These are phyloP conservation scores for Asterella californica DNA, from an alignment of 225 moss, liverwort and hornwort species.

Conservation along the genomic window DNA sequence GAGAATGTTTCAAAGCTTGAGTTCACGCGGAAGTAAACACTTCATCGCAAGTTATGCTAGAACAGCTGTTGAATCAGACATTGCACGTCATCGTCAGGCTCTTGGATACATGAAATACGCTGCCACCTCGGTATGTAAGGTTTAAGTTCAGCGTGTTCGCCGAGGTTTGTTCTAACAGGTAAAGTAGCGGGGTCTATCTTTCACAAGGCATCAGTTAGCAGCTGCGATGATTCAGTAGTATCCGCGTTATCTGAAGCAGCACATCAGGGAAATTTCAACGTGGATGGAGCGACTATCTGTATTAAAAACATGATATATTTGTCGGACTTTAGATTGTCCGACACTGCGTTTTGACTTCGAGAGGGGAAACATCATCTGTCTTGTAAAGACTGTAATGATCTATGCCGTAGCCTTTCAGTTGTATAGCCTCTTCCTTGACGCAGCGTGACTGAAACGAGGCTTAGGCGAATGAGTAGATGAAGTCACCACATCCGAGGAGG, in stretches of 20 bases:
- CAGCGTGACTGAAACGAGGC: neutral
- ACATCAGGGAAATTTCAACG: neutral
- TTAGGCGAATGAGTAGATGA: neutral
- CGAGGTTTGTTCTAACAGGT: neutral
- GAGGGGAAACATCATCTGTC: neutral
- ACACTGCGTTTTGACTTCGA: neutral
- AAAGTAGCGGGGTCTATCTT: neutral
- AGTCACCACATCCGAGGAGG: neutral
- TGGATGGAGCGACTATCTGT: neutral
- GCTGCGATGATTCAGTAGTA: neutral
- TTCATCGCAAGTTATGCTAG: neutral
- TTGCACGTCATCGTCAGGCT: neutral
- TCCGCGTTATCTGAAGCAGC: neutral
- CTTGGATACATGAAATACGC: neutral
- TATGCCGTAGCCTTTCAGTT: too few relatives aligned
- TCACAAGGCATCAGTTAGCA: neutral
- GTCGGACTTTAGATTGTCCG: neutral
- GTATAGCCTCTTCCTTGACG: neutral
- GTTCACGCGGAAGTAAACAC: too few relatives aligned
- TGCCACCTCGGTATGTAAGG: neutral
- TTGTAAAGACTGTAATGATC: neutral
- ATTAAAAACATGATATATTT: neutral
- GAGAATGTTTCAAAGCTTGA: too few relatives aligned
- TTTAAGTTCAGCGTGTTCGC: neutral
- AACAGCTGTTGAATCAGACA: neutral